Base-by-base conservation (phyloP, 805 yeast genomes). In the Candida parachauliodes region DNA sequence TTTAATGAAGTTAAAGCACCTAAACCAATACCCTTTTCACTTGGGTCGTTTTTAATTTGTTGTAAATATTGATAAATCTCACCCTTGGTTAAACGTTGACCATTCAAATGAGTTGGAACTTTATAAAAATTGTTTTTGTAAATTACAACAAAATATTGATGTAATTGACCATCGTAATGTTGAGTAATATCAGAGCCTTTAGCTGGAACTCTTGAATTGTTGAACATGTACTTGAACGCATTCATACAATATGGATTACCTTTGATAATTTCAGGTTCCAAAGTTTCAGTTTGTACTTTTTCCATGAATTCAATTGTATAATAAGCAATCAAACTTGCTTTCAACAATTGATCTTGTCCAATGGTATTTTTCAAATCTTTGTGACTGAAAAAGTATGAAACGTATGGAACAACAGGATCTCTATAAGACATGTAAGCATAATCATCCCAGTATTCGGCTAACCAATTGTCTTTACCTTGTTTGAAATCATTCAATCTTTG, bases 351-450 rank as follows among this genome's bases (percentile, higher is more conserved):
- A 53, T 78, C 76, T 43, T 70, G 66, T 38, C 83, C 86, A 43
- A 83, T 68, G 6, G 62, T 59, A 45, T 78, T 74, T 46, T 53
- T 50, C 43, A 83, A 60, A 51, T 85, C 91, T 59, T 77, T 82
- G 67, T 91, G 96, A 37, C 81, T 74, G 65, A 77, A 91, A 51
- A 88, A 93, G 68, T 91, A 91, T 15, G 95, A 84, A 25, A 88
- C 96, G 55, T 81, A 89, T 9, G 98, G 97, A 19, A 86, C 85
- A n/a, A 91, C 85, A 0, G 98, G 95, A 60, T 88, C 98, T 48
- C 93, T 75, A 66, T 88, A 89, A 28, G 83, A 79, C 69, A 91
- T 70, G 63, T 91, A 91, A 15, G 96, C 95, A 49, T 84, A 86
- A 51, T 85, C 83, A 60, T 91, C 95, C 98, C 98, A 91, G 74